Evolutionary conservation across 2,329 filamentous ascomycete genomes (phyloP), one percentile per base, ranked within the genome.

Genomic region (Rugonectria rugulosa): DNA sequence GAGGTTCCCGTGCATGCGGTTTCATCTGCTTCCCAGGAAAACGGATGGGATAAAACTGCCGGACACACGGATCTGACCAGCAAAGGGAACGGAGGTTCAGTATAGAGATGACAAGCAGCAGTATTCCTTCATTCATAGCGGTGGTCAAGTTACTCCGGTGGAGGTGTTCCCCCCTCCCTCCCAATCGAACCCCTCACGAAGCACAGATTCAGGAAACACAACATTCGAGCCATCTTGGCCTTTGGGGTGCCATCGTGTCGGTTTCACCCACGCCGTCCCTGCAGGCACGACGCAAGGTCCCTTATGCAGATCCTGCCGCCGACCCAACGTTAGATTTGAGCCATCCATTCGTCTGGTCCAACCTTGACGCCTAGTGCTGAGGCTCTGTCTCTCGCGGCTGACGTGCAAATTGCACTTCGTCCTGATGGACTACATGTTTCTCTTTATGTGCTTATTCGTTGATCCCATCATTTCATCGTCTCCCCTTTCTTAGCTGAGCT

Each of bases 1-100:
- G n/a, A n/a, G n/a, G n/a, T n/a, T n/a, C n/a, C n/a, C n/a, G n/a
- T 20, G 10, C 19, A 34, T 6, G 14, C n/a, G 31, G n/a, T 14
- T 34, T 10, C 31, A 34, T 10, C 14, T 17, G 21, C n/a, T 40
- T 23, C 15, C 31, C 17, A 15, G n/a, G 23, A 19, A 17, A 15
- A 36, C 40, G 29, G 40, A 19, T 42, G 29, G 29, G 51, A n/a
- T n/a, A n/a, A n/a, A n/a, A 43, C 46, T 32, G 54, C 46, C 60
- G 63, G 63, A 40, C 62, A 63, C 50, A 46, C 48, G 64, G 64
- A 63, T 55, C 55, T 53, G 36, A 17, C 34, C 27, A 32, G 29
- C 43, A 14, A 11, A 14, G 12, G 11, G 41, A n/a, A 44, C 45
- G 40, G 45, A 38, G 23, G 48, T 6, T 51, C 54, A 42, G 42